Base-by-base conservation (phyloP, 495 filamentous ascomycete genomes). In the Bryoglossum gracile region DNA sequence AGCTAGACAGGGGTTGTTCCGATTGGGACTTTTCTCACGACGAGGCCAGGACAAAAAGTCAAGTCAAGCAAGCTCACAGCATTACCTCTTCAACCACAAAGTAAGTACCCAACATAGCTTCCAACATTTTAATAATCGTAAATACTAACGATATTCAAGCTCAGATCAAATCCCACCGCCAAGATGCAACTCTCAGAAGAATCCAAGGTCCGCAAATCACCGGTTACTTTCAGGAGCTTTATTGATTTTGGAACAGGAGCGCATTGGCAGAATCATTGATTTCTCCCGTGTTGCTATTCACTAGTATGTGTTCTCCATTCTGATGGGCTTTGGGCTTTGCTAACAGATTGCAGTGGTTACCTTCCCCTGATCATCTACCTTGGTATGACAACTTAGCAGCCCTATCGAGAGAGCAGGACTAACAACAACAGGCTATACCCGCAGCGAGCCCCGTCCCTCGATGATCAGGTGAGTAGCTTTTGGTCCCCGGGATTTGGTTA, bases 341-440 rank as follows among this genome's bases (percentile, higher is more conserved):
- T 54, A 36, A 58, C 23, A 23, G 18, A 11, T 18, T 56, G 51
- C 59, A 95, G 90, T 73, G 92, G 92, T 66, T 98, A 96, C 65
- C 77, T 98, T 38, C 92, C 92, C 64, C 70, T 98, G 68, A 94
- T 98, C 65, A 74, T 98, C 68, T 98, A 96, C 69, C 84, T 98
- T 56, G 92, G 89, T 95, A 82, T 57, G 79, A 52, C n/a, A 45
- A 41, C 44, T 34, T 39, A 26, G 45, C 19, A 10, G 36, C 42
- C 26, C 25, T 17, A 47, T 13, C 38, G 9, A 30, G 3, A 33
- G 33, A 47, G 38, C 46, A 24, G 43, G 30, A 64, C 57, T 54
- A 59, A 67, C 53, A 46, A 41, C 34, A 49, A 60, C 60, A 94
- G 89, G 92, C 54, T 98, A 95, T 71, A 91, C 90, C 35, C 82